Base-by-base conservation (phyloP, 2,329 filamentous ascomycete species). In the Falciphora oryzae region DNA sequence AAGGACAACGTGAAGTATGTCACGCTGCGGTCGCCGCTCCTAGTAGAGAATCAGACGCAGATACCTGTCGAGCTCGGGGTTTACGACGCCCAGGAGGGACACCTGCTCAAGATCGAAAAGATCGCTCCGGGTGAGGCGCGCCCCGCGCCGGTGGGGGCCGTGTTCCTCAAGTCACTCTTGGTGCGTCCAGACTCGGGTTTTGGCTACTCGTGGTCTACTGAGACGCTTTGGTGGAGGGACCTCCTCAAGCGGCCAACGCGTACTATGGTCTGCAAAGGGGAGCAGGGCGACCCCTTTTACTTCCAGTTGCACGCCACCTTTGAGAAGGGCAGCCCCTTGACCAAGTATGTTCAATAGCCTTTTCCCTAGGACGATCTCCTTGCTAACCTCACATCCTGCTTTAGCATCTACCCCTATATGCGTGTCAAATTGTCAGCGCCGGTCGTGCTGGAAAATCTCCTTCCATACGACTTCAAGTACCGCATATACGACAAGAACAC, bases 401-500 rank as follows among this genome's bases (percentile, higher is more conserved):
- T 11, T 65, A 90, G 88, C 65, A 85, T 89, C 67, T 99, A 99
- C 73, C 95, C 95, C 0, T 95, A 95, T 75, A 98, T 99, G 95
- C 89, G 88, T 66, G 83, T 99, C 68, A 91, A 93, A 69, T 84
- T 99, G 3, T 96, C 92, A 29, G 94, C 95, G 0, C 95, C 96
- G 0, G 87, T 99, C 18, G 94, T 97, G 62, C 84, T 99, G 5
- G 94, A 99, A 75, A 99, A 99, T 69, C 80, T 99, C 58, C 79
- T 99, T 53, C 95, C 95, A 0, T 98, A 95, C 73, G 95, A 99
- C 76, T 99, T 99, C 86, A 98, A 99, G 77, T 99, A 99, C 75
- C 88, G 94, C 64, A 98, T 99, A 64, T 99, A 98, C 73, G 95
- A 99, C 80, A 97, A 96, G 79, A 96, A 97, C 75, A 97, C 93